Evolutionary conservation across 129 eudicot genomes (phyloP).

Genomic region (Gnaphalium uliginosum): DNA sequence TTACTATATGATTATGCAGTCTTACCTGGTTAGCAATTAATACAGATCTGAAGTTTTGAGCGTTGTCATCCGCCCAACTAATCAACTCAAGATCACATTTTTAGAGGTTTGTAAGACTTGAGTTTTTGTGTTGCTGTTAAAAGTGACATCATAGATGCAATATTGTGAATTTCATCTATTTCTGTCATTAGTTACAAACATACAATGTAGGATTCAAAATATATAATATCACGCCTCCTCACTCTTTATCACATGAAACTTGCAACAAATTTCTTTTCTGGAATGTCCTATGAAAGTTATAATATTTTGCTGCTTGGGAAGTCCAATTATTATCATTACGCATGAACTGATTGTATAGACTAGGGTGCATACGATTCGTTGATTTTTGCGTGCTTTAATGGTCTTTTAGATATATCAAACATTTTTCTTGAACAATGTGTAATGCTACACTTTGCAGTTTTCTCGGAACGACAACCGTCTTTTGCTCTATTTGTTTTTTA

Average conservation of each 20-base stretch:
- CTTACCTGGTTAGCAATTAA: constrained; percentile 37
- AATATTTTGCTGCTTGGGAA: constrained; percentile 4
- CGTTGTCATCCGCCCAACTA: constrained; percentile 80
- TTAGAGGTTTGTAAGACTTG: constrained; percentile 74
- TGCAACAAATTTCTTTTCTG: background rate
- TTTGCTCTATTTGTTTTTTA: background rate
- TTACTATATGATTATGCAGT: constrained; percentile 38
- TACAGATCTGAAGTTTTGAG: constrained; percentile 94
- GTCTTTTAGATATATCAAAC: constrained; percentile 1
- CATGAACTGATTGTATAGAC: background rate
- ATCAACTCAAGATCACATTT: constrained; percentile 97
- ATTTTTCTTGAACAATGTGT: background rate
- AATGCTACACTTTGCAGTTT: background rate
- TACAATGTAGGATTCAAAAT: background rate
- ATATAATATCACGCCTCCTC: background rate
- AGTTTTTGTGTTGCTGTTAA: background rate
- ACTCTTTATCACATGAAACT: background rate
- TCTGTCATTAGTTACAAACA: constrained; percentile 2
- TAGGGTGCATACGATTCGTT: background rate
- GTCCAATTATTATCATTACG: background rate
- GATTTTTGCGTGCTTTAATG: background rate
- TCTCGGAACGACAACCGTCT: background rate
- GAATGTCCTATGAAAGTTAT: background rate
- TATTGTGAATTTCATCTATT: background rate
- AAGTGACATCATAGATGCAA: constrained; percentile 9